Conservation (phyloP, 2,329 filamentous ascomycete genomes). For the Metarhizium brunneum region DNA sequence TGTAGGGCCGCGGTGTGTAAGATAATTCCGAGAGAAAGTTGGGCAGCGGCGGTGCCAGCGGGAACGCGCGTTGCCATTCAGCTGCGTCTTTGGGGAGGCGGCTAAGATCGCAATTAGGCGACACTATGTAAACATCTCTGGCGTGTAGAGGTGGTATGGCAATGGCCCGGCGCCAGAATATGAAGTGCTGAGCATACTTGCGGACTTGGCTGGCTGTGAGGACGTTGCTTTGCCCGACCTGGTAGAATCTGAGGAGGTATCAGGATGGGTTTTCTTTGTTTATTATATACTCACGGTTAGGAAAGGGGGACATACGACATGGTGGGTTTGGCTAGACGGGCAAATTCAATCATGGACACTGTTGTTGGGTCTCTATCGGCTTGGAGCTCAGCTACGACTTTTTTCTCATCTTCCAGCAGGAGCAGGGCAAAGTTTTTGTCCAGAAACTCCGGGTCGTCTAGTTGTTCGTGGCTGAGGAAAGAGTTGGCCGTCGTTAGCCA, state of each 20-base stretch:
- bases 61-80: constrained; percentile 70
- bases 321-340: constrained; percentile 62
- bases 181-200: constrained; percentile 82
- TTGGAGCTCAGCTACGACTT: constrained; percentile 64
- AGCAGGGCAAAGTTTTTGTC: constrained; percentile 84
- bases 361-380: constrained; percentile 68
- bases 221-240: constrained; percentile 60
- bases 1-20: constrained; percentile 72
- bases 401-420: constrained; percentile 72
- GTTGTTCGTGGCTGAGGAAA: constrained; percentile 57
- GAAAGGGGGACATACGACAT: constrained; percentile 39
- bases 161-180: constrained; percentile 90
- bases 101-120: constrained; percentile 74
- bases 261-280: background rate
- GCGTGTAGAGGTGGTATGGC: constrained; percentile 86
- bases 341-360: constrained; percentile 70
- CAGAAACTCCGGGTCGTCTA: constrained; percentile 57
- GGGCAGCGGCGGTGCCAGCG: constrained; percentile 70
- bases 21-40: constrained; percentile 83
- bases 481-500: constrained; percentile 85
- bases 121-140: constrained; percentile 83
- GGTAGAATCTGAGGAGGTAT: constrained; percentile 41
- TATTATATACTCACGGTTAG: background rate
- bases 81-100: constrained; percentile 59
- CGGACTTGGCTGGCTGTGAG: constrained; percentile 75